phyloP scores from a whole-genome alignment of 768 basidiomycete genomes.

The Arthromyces matolae region DNA sequence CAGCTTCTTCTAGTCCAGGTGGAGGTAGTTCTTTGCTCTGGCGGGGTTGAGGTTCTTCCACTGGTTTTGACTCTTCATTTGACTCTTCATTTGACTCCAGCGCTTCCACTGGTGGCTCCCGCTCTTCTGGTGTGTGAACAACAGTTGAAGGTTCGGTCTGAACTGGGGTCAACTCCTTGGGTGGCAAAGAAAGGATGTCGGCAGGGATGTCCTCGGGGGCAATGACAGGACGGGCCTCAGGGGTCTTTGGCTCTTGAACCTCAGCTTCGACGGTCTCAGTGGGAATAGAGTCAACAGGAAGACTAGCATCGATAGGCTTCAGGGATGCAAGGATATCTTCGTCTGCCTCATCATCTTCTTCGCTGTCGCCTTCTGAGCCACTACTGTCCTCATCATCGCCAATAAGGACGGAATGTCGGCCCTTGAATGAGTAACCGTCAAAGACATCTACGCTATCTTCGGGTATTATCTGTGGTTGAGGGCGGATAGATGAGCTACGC shows the following conservation, averaged over 20 bases:
- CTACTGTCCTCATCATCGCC: slow-evolving; percentile 58
- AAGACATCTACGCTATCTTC: slow-evolving; percentile 75
- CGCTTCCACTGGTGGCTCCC: slow-evolving; percentile 14
- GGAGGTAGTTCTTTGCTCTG: slow-evolving; percentile 29
- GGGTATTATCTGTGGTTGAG: slow-evolving; percentile 27
- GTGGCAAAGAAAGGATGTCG: slow-evolving; percentile 20
- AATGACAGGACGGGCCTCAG: slow-evolving; percentile 54
- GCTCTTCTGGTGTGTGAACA: not conserved
- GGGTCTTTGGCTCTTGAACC: slow-evolving; percentile 64
- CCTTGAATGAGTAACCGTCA: slow-evolving; percentile 93
- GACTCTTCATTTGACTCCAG: too few species aligned
- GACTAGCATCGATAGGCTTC: slow-evolving; percentile 13
- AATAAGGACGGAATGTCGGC: slow-evolving; percentile 72
- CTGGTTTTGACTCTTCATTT: slow-evolving; percentile 19
- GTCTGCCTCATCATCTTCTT: slow-evolving; percentile 26
- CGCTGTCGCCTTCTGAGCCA: slow-evolving; percentile 42
- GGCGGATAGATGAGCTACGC: slow-evolving; percentile 67
- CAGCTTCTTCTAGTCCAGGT: slow-evolving; percentile 19
- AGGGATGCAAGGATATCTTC: slow-evolving; percentile 25
- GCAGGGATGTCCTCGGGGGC: slow-evolving; percentile 24
- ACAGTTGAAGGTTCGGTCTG: slow-evolving; percentile 5
- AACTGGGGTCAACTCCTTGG: slow-evolving; percentile 13
- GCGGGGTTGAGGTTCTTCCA: slow-evolving; percentile 10
- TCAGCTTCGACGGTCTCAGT: slow-evolving; percentile 27
- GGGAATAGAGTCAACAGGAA: slow-evolving; percentile 13